Conservation (phyloP, 306 rosid species). For the Sindora glabra region DNA sequence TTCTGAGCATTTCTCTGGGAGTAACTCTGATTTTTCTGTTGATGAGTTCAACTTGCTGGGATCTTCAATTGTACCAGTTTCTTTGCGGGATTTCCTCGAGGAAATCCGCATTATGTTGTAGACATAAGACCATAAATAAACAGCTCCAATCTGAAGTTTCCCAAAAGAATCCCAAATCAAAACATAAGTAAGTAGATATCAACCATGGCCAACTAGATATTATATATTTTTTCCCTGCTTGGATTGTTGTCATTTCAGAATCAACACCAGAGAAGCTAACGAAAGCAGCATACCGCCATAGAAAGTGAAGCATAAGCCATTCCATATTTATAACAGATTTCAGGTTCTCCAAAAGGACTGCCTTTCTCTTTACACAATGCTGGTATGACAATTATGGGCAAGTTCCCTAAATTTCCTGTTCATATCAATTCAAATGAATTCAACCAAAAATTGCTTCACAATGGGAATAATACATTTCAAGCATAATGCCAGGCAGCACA, state of each 20-base stretch:
- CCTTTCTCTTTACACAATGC: constrained; percentile 45
- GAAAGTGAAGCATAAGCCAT: constrained; percentile 52
- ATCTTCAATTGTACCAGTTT: neutral
- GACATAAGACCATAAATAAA: constrained; percentile 70
- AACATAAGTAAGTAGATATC: neutral
- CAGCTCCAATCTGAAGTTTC: constrained; percentile 53
- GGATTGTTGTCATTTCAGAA: neutral
- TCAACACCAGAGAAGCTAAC: constrained; percentile 7
- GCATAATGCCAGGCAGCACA: neutral
- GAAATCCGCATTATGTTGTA: constrained; percentile 72
- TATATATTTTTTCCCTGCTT: neutral
- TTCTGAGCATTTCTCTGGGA: constrained; percentile 19
- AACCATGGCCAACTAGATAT: neutral
- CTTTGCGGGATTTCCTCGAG: constrained; percentile 20
- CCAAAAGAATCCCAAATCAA: neutral
- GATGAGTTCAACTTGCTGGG: constrained; percentile 15
- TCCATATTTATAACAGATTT: constrained; percentile 34
- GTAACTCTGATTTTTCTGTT: constrained; percentile 11
- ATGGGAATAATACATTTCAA: neutral
- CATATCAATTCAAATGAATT: constrained; percentile 14
- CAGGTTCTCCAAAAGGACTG: constrained; percentile 47
- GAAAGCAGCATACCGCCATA: constrained; percentile 41
- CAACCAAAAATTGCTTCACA: neutral
- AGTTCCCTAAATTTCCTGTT: constrained; percentile 49
- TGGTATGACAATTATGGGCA: constrained; percentile 42